Percentiles rank a stretch among this genome's conserved stretches.
Conservation (phyloP, 768 basidiomycete genomes). For the Megacollybia marginata region DNA sequence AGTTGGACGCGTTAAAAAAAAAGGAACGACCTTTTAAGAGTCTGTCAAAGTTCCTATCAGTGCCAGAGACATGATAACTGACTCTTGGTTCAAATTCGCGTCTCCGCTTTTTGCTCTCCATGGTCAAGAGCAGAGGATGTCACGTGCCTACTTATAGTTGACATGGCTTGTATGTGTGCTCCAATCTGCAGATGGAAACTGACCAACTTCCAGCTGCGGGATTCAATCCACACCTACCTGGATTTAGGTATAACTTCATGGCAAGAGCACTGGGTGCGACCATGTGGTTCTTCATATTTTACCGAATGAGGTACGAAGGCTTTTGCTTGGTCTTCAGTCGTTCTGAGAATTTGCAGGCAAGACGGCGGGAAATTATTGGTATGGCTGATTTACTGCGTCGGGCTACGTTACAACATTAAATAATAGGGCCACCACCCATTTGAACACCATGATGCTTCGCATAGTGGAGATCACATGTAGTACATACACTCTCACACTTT, state of each 20-base stretch:
- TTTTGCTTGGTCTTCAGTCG: background rate
- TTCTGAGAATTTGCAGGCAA: conserved; percentile 38
- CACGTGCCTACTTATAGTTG: background rate
- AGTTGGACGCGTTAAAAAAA: background rate
- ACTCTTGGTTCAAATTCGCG: conserved; percentile 37
- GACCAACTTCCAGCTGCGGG: conserved; percentile 45
- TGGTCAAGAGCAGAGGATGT: conserved; percentile 5
- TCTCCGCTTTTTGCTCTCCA: conserved; percentile 38
- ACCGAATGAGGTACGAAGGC: conserved; percentile 73
- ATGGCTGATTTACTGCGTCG: conserved; percentile 11
- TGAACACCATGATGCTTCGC: conserved; percentile 8
- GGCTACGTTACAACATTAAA: conserved; percentile 1
- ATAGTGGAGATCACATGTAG: too few relatives aligned
- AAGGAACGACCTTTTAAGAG: conserved; percentile 39
- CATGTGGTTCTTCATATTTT: conserved; percentile 99
- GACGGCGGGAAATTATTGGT: conserved; percentile 74
- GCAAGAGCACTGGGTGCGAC: conserved; percentile 83
- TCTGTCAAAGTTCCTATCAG: conserved; percentile 37
- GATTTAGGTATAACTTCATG: conserved; percentile 67
- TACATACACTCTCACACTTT: too few relatives aligned
- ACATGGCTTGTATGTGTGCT: background rate
- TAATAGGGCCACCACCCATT: conserved; percentile 49
- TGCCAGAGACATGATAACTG: conserved; percentile 33
- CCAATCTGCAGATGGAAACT: too few relatives aligned
- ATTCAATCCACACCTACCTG: conserved; percentile 85